phyloP scores from a whole-genome alignment of 106 monocot species.

The Alisma plantagoaquatica region DNA sequence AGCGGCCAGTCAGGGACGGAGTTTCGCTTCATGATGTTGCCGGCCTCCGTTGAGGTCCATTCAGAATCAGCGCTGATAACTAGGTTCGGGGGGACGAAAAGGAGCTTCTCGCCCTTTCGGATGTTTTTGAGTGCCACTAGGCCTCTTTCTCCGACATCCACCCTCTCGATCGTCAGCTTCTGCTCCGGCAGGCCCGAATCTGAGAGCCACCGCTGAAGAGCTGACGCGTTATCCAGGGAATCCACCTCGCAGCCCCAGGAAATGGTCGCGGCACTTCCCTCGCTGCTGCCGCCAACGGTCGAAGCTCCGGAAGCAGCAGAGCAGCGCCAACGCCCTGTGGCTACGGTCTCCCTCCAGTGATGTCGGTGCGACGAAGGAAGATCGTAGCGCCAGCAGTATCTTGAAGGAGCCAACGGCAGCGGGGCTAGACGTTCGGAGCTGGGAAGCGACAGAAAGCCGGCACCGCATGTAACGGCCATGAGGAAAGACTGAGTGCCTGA shows the following conservation, averaged over 20 bases:
- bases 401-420: no score
- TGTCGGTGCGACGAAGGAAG: no score
- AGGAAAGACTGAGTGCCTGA: no score
- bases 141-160: constrained; percentile 86
- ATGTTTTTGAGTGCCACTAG: constrained; percentile 90
- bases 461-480: no score
- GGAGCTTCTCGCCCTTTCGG: constrained; percentile 90
- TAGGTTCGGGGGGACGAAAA: constrained; percentile 84
- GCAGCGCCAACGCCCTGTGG: no score
- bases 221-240: constrained; percentile 50
- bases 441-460: no score
- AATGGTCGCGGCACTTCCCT: no score
- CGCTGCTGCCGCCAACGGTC: no score
- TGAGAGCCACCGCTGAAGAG: constrained; percentile 73
- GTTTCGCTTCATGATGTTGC: constrained; percentile 47
- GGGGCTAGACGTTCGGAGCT: no score
- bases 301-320: no score
- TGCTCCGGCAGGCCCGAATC: constrained; percentile 75
- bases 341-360: no score
- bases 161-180: constrained; percentile 70
- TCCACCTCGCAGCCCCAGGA: constrained; percentile 84
- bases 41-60: constrained; percentile 58
- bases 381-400: no score
- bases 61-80: constrained; percentile 88
- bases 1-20: constrained; percentile 95